Evolutionary conservation across 2,329 filamentous ascomycete genomes (phyloP).

Genomic region (Penicillium griseofulvum): DNA sequence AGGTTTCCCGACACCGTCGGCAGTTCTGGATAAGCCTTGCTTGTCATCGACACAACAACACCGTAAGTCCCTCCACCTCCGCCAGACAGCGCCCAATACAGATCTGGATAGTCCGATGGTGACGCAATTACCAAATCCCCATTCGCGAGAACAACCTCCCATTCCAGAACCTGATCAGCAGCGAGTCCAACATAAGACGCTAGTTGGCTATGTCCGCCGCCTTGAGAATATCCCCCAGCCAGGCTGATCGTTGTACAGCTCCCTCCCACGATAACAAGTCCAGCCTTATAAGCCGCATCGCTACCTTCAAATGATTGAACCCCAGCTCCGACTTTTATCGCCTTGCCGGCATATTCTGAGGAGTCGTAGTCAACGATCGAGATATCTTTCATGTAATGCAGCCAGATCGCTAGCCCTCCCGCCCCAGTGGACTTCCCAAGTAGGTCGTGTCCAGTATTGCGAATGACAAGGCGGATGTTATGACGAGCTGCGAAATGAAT

Average conservation of each 20-base stretch:
- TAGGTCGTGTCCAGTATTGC: constrained; percentile 48
- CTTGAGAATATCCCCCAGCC: constrained; percentile 40
- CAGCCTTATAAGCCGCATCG: background rate
- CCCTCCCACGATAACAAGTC: background rate
- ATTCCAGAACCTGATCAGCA: constrained; percentile 32
- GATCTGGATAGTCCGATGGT: constrained; percentile 14
- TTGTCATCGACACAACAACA: constrained; percentile 13
- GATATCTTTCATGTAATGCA: constrained; percentile 41
- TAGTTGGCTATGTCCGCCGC: constrained; percentile 45
- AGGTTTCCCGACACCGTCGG: constrained; percentile 9
- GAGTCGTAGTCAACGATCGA: constrained; percentile 11
- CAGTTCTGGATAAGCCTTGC: constrained; percentile 14
- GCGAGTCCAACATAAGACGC: constrained; percentile 45
- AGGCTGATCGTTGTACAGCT: constrained; percentile 13
- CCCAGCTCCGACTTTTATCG: constrained; percentile 12
- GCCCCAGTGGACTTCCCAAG: constrained; percentile 35
- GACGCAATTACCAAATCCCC: constrained; percentile 15
- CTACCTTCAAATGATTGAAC: constrained; percentile 12
- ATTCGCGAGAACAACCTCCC: constrained; percentile 41
- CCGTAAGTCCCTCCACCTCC: constrained; percentile 20
- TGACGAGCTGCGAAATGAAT: constrained; percentile 10
- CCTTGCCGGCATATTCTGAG: constrained; percentile 6
- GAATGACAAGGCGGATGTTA: constrained; percentile 33
- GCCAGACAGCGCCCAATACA: constrained; percentile 25
- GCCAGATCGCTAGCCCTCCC: constrained; percentile 43